Percentiles rank a stretch among this genome's conserved stretches.
Conservation (phyloP, 305 asterid species). For the Fraxinus xanthoxyloides region DNA sequence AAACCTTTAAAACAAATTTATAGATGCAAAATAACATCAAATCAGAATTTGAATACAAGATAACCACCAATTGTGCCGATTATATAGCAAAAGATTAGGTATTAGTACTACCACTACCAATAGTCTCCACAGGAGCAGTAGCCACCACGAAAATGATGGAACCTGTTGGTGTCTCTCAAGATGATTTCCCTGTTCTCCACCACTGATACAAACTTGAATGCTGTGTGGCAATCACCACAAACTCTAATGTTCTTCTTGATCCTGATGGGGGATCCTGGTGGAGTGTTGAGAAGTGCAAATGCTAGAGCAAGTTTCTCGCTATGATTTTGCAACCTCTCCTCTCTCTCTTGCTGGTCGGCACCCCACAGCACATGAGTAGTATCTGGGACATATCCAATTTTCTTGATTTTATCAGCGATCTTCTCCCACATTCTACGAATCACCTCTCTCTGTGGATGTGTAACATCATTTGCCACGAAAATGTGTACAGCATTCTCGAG, state of each 20-base stretch:
- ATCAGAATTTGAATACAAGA: neutral
- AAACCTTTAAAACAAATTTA: neutral
- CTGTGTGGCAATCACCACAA: slow-evolving; percentile 82
- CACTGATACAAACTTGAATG: slow-evolving; percentile 66
- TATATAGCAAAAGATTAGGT: neutral
- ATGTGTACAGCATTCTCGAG: slow-evolving; percentile 62
- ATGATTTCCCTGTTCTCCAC: slow-evolving; percentile 61
- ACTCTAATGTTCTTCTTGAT: slow-evolving; percentile 91
- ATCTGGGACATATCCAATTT: slow-evolving; percentile 78
- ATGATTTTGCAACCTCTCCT: slow-evolving; percentile 64
- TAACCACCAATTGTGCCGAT: neutral
- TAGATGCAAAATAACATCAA: neutral
- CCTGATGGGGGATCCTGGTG: slow-evolving; percentile 52
- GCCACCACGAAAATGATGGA: slow-evolving; percentile 75
- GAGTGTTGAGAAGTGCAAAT: slow-evolving; percentile 63
- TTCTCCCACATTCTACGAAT: slow-evolving; percentile 64
- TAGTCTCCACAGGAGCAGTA: slow-evolving; percentile 87
- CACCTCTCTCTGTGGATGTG: slow-evolving; percentile 62
- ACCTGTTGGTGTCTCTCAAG: slow-evolving; percentile 79
- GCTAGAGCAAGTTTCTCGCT: slow-evolving; percentile 90
- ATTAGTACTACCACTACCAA: slow-evolving; percentile 48
- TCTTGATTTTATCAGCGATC: slow-evolving; percentile 45
- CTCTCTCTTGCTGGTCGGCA: slow-evolving; percentile 62
- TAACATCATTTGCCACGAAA: slow-evolving; percentile 72
- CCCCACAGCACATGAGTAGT: slow-evolving; percentile 76